These are phyloP conservation scores for Xylaria hypoxylon DNA, from an alignment of 2,329 filamentous ascomycete genomes.

Conservation along the genomic window DNA sequence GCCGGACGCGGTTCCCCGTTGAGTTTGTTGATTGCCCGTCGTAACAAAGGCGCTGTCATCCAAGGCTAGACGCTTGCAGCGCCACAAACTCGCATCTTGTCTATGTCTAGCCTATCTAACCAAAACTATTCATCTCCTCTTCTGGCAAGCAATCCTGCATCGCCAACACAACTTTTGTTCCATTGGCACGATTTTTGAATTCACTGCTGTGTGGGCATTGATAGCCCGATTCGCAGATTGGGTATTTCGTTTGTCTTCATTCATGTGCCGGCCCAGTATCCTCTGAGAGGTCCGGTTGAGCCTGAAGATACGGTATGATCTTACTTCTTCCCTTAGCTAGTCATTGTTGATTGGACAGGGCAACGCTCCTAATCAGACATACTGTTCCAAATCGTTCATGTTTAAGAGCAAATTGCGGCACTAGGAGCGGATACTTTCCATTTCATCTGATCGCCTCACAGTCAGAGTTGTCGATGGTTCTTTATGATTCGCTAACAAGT, in stretches of 20 bases:
- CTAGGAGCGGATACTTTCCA: not conserved
- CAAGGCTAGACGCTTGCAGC: slow-evolving; percentile 44
- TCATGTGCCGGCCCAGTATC: slow-evolving; percentile 12
- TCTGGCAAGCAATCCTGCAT: slow-evolving; percentile 6
- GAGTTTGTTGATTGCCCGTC: slow-evolving; percentile 12
- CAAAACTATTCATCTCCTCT: slow-evolving; percentile 43
- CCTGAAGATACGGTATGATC: slow-evolving; percentile 28
- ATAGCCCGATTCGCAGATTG: slow-evolving; percentile 4
- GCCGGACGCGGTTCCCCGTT: slow-evolving; percentile 44
- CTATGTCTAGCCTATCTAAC: slow-evolving; percentile 34
- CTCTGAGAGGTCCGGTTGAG: slow-evolving; percentile 23
- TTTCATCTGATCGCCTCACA: not conserved
- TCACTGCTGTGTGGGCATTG: slow-evolving; percentile 10
- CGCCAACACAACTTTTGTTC: slow-evolving; percentile 12
- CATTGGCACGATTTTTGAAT: slow-evolving; percentile 4
- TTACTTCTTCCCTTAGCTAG: slow-evolving; percentile 3
- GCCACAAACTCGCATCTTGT: slow-evolving; percentile 27
- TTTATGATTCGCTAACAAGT: slow-evolving; percentile 17
- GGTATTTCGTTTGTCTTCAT: slow-evolving; percentile 13
- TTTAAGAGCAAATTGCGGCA: not conserved
- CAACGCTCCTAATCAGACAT: not conserved
- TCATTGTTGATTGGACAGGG: not conserved
- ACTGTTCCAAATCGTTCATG: not conserved
- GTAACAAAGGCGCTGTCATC: slow-evolving; percentile 42
- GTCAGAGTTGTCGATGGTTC: not conserved